These are phyloP conservation scores for Fonsecaea pedrosoi DNA, from an alignment of 2,329 filamentous ascomycete genomes.

Conservation along the genomic window DNA sequence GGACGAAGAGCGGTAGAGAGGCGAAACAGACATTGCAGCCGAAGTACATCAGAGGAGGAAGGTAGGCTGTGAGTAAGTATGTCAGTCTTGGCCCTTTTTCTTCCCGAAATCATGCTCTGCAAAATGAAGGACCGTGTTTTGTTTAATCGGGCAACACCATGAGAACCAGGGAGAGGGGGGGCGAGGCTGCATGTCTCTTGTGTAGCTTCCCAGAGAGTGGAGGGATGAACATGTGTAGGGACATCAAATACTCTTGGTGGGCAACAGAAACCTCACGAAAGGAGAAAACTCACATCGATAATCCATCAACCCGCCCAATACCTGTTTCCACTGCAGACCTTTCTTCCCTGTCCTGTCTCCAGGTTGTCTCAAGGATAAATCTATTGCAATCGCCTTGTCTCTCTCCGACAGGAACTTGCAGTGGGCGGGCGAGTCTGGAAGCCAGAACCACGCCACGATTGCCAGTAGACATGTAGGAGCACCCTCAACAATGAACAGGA, in stretches of 20 bases:
- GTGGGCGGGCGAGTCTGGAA: slow-evolving; percentile 54
- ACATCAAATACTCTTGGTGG: not conserved
- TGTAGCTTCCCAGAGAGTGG: too few species aligned
- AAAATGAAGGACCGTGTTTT: not conserved
- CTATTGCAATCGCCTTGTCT: slow-evolving; percentile 45
- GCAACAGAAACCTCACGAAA: not conserved
- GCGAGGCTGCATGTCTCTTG: too few species aligned
- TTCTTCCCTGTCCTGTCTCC: slow-evolving; percentile 38
- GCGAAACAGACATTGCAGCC: slow-evolving; percentile 70
- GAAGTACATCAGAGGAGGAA: slow-evolving; percentile 64
- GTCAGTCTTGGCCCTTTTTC: not conserved
- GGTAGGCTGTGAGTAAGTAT: slow-evolving; percentile 27
- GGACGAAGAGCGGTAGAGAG: slow-evolving; percentile 69
- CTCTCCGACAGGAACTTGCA: slow-evolving; percentile 52
- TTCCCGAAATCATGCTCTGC: slow-evolving; percentile 24
- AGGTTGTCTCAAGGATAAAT: slow-evolving; percentile 38
- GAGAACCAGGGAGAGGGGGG: too few species aligned
- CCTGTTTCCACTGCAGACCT: slow-evolving; percentile 55
- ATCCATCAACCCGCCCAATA: slow-evolving; percentile 54
- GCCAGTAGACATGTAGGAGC: slow-evolving; percentile 65
- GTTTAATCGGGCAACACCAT: not conserved
- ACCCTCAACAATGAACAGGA: slow-evolving; percentile 71
- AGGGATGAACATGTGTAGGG: too few species aligned
- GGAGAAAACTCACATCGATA: slow-evolving; percentile 54
- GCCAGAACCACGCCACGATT: slow-evolving; percentile 59